A percentile compares a stretch with the other conserved stretches of the same genome.
These are phyloP conservation scores for Phaeosphaeriaceae sp. DNA, from an alignment of 2,329 filamentous ascomycete genomes.

Conservation along the genomic window DNA sequence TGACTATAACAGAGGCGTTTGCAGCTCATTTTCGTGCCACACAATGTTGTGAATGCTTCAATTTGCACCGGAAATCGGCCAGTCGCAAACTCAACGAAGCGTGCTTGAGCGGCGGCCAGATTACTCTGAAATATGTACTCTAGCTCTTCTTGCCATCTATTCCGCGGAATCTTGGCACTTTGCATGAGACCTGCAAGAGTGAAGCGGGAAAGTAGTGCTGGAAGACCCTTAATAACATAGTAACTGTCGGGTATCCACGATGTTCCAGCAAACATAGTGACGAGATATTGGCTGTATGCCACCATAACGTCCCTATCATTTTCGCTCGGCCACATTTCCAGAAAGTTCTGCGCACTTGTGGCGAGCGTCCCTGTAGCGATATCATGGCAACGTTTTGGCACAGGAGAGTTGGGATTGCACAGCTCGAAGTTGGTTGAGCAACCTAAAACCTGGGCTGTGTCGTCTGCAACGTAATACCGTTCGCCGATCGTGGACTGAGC, in stretches of 20 bases:
- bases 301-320: neutral
- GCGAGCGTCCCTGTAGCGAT: neutral
- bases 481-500: neutral
- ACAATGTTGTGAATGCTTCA: neutral
- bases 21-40: neutral
- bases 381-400: neutral
- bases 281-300: neutral
- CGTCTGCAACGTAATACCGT: neutral
- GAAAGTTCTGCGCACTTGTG: neutral
- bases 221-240: neutral
- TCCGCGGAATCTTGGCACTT: conserved; percentile 3
- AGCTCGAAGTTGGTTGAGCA: neutral
- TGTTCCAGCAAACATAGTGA: neutral
- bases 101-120: conserved; percentile 12
- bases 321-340: neutral
- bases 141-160: conserved; percentile 21
- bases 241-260: neutral
- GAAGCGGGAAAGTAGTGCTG: conserved; percentile 4
- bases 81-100: conserved; percentile 9
- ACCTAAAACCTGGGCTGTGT: neutral
- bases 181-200: conserved; percentile 4
- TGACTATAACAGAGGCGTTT: conserved; percentile 4
- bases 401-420: neutral
- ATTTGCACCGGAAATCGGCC: neutral
- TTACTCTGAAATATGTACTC: conserved; percentile 11